Percentiles rank a stretch among this genome's conserved stretches.
phyloP scores from a whole-genome alignment of 2,329 filamentous ascomycete species.

The Aspergillus ochraceoroseus region DNA sequence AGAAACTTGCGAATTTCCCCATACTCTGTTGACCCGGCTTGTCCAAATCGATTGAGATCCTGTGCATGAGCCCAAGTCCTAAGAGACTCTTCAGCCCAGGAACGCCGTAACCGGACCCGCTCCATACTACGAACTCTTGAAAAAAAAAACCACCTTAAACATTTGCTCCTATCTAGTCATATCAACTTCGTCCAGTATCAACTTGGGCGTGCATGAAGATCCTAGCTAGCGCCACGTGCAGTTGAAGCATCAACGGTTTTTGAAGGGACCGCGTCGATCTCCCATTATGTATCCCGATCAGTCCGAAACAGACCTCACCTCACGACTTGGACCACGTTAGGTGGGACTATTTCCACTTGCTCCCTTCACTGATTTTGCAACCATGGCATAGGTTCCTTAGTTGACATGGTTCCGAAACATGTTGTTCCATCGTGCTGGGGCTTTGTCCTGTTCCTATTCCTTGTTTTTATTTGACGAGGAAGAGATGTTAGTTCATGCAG shows the following conservation, averaged over 20 bases:
- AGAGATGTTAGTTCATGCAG: conserved; percentile 7
- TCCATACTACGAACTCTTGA: too few species aligned
- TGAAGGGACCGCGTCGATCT: conserved; percentile 38
- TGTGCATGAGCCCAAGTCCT: neutral
- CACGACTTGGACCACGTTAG: conserved; percentile 6
- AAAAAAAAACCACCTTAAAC: too few species aligned
- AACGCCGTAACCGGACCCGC: neutral
- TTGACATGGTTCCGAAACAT: conserved; percentile 6
- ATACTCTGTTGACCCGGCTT: conserved; percentile 4
- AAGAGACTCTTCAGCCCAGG: neutral
- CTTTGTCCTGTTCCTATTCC: neutral
- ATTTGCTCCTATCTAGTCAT: neutral
- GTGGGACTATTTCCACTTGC: conserved; percentile 19
- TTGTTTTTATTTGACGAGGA: neutral
- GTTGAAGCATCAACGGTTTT: conserved; percentile 36
- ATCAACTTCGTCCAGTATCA: conserved; percentile 3
- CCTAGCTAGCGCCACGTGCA: conserved; percentile 39
- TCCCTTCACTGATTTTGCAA: conserved; percentile 21
- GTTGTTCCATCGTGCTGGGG: conserved; percentile 1
- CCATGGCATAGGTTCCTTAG: conserved; percentile 14
- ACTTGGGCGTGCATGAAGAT: conserved; percentile 34
- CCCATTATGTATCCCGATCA: conserved; percentile 29
- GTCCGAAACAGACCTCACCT: conserved; percentile 21
- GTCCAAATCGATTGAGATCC: conserved; percentile 1
- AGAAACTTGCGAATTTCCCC: conserved; percentile 14